Base-by-base conservation (phyloP, 2,329 filamentous ascomycete species). In the Scytalidium sp. region DNA sequence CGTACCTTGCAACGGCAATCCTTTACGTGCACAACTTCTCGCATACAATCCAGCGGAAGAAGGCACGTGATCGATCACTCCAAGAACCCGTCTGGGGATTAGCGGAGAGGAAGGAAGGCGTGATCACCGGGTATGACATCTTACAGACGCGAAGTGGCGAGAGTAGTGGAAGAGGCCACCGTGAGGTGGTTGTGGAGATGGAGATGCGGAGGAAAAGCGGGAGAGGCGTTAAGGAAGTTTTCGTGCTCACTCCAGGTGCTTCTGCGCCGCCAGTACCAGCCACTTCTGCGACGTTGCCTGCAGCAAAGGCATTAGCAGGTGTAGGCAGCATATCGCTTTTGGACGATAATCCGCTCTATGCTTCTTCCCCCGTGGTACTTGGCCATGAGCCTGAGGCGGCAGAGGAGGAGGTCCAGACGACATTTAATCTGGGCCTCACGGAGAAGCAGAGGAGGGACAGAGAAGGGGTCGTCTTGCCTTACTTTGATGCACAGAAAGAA, bases 401-500 rank as follows among this genome's bases (percentile, higher is more conserved):
- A 23, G 50, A 56, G 1, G 78, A 79, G 21, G 78, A 78, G 27
- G 75, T 82, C 51, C 81, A 83, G 60, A 87, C 88, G 9, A 96
- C 93, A 0, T 99, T 99, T 65, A 87, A 88, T 56, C 70, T 99
- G 3, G 85, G 87, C 0, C 72, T 99, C 51, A 97, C 93, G 17
- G 93, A 96, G 51, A 91, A 94, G 73, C 94, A 99, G 72, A 81
- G 88, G 60, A 78, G 79, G 56, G 93, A 96, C 45, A 76, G 94
- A 21, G 93, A 97, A 61, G 89, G 88, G 0, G 89, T 99, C 8
- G 88, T 97, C 39, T 67, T 97, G 67, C 94, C 94, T 15, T 97
- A 99, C 67, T 97, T 95, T 69, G 94, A 99, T 73, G 94, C 94
- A 20, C 94, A 99, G 76, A 89, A 84, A 47, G 87, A 86, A 43